These are phyloP conservation scores for Trapa incisa DNA, from an alignment of 345 rosid species.

Conservation along the genomic window DNA sequence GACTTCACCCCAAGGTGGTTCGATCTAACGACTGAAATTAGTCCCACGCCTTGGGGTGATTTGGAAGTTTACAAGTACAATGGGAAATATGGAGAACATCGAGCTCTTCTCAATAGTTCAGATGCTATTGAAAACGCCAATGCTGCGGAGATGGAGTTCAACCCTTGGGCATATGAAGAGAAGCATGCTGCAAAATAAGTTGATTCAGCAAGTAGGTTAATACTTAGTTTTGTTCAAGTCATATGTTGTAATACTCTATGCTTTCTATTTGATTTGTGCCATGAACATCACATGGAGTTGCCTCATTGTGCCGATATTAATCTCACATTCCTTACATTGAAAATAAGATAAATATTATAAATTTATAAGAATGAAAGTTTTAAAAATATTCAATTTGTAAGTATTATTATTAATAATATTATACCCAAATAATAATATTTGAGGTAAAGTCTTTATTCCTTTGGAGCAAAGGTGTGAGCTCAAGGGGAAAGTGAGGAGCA, in stretches of 20 bases:
- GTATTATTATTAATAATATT: too few relatives aligned
- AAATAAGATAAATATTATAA: too few relatives aligned
- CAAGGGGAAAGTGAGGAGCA: background rate
- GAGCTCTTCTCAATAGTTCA: conserved; percentile 29
- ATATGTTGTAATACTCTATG: too few relatives aligned
- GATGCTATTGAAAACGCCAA: conserved; percentile 19
- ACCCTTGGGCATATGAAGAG: conserved; percentile 53
- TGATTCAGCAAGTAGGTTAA: background rate
- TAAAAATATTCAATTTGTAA: too few relatives aligned
- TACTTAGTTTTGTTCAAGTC: too few relatives aligned
- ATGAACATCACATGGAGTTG: too few relatives aligned
- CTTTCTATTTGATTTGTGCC: too few relatives aligned
- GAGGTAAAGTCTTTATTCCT: background rate
- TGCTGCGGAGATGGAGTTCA: conserved; percentile 36
- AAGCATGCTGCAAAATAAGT: background rate
- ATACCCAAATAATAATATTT: too few relatives aligned
- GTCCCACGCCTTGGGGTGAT: conserved; percentile 61
- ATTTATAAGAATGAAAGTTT: too few relatives aligned
- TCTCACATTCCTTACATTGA: too few relatives aligned
- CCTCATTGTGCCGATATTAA: too few relatives aligned
- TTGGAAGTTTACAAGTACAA: conserved; percentile 55
- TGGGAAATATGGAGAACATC: conserved; percentile 46
- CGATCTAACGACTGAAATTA: conserved; percentile 41
- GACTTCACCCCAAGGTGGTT: conserved; percentile 61
- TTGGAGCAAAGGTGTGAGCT: background rate